Conservation (phyloP, 2,329 filamentous ascomycete genomes). For the Fusarium robinianum region DNA sequence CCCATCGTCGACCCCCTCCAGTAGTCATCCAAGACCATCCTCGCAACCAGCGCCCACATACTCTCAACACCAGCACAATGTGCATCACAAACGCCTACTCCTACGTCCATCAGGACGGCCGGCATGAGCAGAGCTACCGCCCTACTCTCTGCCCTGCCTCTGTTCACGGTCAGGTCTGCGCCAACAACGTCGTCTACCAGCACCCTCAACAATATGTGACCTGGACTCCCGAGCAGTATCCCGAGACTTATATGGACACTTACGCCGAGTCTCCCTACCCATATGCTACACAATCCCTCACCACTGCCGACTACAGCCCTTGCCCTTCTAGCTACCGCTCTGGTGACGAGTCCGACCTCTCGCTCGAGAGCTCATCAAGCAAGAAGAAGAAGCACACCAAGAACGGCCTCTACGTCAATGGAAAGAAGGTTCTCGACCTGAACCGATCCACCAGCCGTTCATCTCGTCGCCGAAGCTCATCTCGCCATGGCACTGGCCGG, state of each 20-base stretch:
- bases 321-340: slow-evolving; percentile 42
- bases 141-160: slow-evolving; percentile 46
- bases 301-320: slow-evolving; percentile 45
- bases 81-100: slow-evolving; percentile 55
- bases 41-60: slow-evolving; percentile 25
- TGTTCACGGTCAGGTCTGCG: slow-evolving; percentile 48
- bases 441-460: too few relatives aligned
- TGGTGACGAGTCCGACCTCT: slow-evolving; percentile 45
- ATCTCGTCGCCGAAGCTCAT: slow-evolving; percentile 34
- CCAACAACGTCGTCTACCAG: slow-evolving; percentile 46
- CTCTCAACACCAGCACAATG: slow-evolving; percentile 48
- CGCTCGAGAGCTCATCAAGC: slow-evolving; percentile 40
- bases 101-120: slow-evolving; percentile 53
- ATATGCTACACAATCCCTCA: slow-evolving; percentile 45
- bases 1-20: slow-evolving; percentile 19
- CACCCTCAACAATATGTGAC: slow-evolving; percentile 48
- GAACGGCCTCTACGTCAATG: slow-evolving; percentile 47
- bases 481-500: slow-evolving; percentile 49
- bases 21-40: slow-evolving; percentile 31
- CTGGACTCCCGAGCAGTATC: too few relatives aligned
- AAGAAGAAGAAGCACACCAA: slow-evolving; percentile 42
- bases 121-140: slow-evolving; percentile 41
- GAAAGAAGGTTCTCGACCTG: slow-evolving; percentile 42
- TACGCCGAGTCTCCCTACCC: slow-evolving; percentile 39
- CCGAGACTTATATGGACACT: too few relatives aligned